Evolutionary conservation across 2,329 filamentous ascomycete species (phyloP).

Genomic region (Daldinia eschscholtzii): DNA sequence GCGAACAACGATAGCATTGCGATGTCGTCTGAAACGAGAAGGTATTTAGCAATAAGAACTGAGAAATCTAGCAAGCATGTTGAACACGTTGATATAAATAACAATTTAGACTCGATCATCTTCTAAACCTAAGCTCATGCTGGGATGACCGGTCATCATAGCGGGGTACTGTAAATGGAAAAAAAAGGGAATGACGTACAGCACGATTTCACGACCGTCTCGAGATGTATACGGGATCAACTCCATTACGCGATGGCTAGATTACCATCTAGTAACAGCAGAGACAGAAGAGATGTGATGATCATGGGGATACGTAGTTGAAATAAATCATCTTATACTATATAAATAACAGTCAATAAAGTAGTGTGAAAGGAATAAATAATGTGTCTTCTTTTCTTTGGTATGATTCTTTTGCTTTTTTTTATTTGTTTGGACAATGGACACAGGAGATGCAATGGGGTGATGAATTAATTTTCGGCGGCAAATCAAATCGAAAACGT

Average conservation of each 20-base stretch:
- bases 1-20: slow-evolving; percentile 91
- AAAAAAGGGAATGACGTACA: slow-evolving; percentile 68
- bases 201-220: slow-evolving; percentile 81
- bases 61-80: background rate
- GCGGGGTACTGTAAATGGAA: background rate
- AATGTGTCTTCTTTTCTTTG: slow-evolving; percentile 11
- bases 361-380: slow-evolving; percentile 17
- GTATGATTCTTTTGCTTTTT: slow-evolving; percentile 17
- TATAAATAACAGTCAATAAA: slow-evolving; percentile 8
- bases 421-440: slow-evolving; percentile 19
- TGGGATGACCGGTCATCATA: background rate
- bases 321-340: slow-evolving; percentile 29
- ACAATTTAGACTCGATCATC: background rate
- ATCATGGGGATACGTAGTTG: slow-evolving; percentile 25
- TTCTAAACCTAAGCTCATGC: background rate
- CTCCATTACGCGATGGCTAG: slow-evolving; percentile 62
- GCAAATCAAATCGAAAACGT: slow-evolving; percentile 22
- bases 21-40: slow-evolving; percentile 76
- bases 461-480: slow-evolving; percentile 11
- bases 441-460: slow-evolving; percentile 19
- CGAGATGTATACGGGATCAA: slow-evolving; percentile 81
- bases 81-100: background rate
- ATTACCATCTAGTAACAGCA: slow-evolving; percentile 26
- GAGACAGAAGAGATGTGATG: slow-evolving; percentile 15
- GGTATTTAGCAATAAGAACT: slow-evolving; percentile 6